A percentile compares a stretch with the other conserved stretches of the same genome.
These are phyloP conservation scores for Aspergillus bertholletiae DNA, from an alignment of 495 filamentous ascomycete genomes.

Conservation along the genomic window DNA sequence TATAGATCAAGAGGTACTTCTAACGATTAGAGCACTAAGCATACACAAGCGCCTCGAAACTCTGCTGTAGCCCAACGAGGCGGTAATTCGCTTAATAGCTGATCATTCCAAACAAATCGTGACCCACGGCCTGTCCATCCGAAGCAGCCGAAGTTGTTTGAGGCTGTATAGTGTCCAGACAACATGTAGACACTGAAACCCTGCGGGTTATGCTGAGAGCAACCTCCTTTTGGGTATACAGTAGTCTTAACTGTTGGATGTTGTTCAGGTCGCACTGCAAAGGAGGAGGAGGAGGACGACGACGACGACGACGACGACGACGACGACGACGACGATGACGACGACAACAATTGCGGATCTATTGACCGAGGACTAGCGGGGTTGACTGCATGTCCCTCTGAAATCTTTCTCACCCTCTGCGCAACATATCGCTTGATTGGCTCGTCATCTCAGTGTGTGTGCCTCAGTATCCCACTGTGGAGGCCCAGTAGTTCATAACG, in stretches of 20 bases:
- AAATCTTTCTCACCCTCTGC: not conserved
- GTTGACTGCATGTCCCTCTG: not conserved
- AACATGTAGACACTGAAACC: not conserved
- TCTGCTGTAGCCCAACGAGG: no score
- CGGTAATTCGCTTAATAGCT: not conserved
- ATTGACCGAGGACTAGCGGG: not conserved
- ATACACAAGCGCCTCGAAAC: no score
- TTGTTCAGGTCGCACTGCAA: no score
- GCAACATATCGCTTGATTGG: not conserved
- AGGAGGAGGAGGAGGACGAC: no score
- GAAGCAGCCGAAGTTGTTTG: not conserved
- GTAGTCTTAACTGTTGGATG: no score
- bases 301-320: no score
- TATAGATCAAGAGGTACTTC: no score
- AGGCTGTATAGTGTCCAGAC: not conserved
- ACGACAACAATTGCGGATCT: not conserved
- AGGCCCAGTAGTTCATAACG: not conserved
- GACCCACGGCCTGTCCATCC: not conserved
- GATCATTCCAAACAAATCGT: not conserved
- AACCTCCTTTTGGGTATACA: not conserved
- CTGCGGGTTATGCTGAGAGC: not conserved
- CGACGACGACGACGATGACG: no score
- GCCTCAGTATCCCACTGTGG: not conserved
- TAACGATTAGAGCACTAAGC: no score
- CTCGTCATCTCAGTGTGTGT: not conserved